Conservation (phyloP, 768 basidiomycete species). For the Leucosporidium creatinivorum region DNA sequence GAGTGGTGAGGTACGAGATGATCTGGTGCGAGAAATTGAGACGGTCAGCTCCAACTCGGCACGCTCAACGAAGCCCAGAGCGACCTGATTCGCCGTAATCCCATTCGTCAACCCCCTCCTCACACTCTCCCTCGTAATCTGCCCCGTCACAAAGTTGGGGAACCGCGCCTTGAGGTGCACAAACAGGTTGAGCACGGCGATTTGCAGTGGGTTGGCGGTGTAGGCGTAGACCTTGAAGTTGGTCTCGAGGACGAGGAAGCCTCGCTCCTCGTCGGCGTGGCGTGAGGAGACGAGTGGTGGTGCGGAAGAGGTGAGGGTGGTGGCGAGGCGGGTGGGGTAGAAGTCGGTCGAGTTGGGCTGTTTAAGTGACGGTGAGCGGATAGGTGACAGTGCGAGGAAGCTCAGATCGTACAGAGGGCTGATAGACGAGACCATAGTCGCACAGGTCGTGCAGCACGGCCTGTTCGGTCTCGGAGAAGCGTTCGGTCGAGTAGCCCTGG, state of each 20-base stretch:
- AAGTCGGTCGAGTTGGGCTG: constrained; percentile 69
- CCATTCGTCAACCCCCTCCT: constrained; percentile 89
- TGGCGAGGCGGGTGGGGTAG: constrained; percentile 88
- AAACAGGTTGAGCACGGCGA: constrained; percentile 90
- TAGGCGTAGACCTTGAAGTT: constrained; percentile 98
- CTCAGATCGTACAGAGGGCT: constrained; percentile 49
- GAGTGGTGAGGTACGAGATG: constrained; percentile 84
- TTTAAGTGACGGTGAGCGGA: constrained; percentile 35
- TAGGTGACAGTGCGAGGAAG: neutral
- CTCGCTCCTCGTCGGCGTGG: constrained; percentile 50
- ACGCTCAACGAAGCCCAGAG: constrained; percentile 33
- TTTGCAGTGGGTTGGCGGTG: constrained; percentile 93
- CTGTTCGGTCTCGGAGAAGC: constrained; percentile 66
- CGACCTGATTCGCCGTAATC: constrained; percentile 90
- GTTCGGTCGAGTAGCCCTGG: constrained; percentile 83
- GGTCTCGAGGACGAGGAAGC: constrained; percentile 93
- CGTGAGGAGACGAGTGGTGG: constrained; percentile 49
- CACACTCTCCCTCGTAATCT: constrained; percentile 89
- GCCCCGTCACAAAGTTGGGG: constrained; percentile 92
- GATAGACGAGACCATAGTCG: constrained; percentile 91
- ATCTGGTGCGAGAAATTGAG: constrained; percentile 54
- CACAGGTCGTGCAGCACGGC: constrained; percentile 86
- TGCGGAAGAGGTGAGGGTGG: constrained; percentile 84
- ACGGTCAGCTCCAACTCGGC: constrained; percentile 1
- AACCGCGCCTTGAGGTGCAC: constrained; percentile 87